Evolutionary conservation across 441 rosid species (phyloP).

Genomic region (Metrosideros polymorpha): DNA sequence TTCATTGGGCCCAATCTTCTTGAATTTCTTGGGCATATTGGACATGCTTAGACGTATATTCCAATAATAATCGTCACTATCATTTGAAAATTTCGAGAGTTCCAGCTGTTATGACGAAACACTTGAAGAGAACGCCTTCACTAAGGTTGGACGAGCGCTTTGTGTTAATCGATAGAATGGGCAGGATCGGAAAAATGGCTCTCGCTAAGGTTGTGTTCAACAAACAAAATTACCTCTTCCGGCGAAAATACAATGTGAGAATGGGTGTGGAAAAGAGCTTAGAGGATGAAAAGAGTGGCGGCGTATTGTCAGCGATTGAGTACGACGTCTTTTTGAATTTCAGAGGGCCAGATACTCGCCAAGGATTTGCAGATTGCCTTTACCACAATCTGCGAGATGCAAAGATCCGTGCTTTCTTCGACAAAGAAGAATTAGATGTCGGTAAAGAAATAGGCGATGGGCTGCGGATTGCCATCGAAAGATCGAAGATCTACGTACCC

Average conservation of each 20-base stretch:
- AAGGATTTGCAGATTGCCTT: not conserved
- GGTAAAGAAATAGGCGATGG: not conserved
- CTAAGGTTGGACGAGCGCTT: too few relatives aligned
- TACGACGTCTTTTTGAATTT: not conserved
- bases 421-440: not conserved
- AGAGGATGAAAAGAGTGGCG: accelerated
- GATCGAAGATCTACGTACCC: not conserved
- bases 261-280: not conserved
- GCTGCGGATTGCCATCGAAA: accelerated
- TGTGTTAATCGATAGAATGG: too few relatives aligned
- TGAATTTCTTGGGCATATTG: too few relatives aligned
- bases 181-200: too few relatives aligned
- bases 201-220: too few relatives aligned
- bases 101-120: too few relatives aligned
- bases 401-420: not conserved
- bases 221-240: too few relatives aligned
- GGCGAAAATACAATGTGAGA: not conserved
- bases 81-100: too few relatives aligned
- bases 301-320: not conserved
- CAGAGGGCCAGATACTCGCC: not conserved
- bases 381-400: not conserved
- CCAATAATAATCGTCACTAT: too few relatives aligned
- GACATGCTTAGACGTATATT: too few relatives aligned
- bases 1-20: too few relatives aligned
- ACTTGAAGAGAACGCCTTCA: too few relatives aligned